A percentile compares a stretch with the other conserved stretches of the same genome.
Evolutionary conservation across 2,329 filamentous ascomycete genomes (phyloP).

Genomic region (Exophiala xenobiotica): DNA sequence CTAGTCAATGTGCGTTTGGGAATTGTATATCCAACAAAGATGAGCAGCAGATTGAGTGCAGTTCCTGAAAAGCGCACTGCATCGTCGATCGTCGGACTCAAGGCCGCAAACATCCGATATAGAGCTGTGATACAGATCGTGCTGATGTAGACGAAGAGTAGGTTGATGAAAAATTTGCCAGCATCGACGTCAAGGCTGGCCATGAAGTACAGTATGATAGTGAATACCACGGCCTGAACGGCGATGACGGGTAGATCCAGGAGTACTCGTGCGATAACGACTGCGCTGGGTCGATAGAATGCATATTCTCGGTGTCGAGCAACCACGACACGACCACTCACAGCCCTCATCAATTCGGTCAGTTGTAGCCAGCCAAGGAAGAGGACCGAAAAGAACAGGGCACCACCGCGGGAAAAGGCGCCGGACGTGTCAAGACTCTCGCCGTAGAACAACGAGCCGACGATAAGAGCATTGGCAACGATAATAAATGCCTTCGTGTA

Average conservation of each 20-base stretch:
- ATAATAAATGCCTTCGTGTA: constrained; percentile 80
- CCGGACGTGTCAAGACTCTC: constrained; percentile 59
- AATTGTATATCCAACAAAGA: constrained; percentile 69
- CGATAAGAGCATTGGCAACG: constrained; percentile 69
- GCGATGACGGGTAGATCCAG: constrained; percentile 63
- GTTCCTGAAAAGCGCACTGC: constrained; percentile 65
- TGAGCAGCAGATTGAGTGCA: constrained; percentile 60
- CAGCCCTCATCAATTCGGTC: constrained; percentile 74
- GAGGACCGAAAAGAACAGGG: constrained; percentile 65
- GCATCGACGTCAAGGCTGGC: constrained; percentile 57
- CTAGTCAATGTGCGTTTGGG: constrained; percentile 60
- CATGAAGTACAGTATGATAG: constrained; percentile 67
- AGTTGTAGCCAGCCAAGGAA: constrained; percentile 72
- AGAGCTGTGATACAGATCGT: constrained; percentile 63
- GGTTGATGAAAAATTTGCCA: constrained; percentile 66
- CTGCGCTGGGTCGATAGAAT: constrained; percentile 68
- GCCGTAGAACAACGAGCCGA: constrained; percentile 76
- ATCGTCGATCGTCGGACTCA: constrained; percentile 64
- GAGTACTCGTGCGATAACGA: constrained; percentile 60
- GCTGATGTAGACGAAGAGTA: constrained; percentile 63
- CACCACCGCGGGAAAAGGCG: constrained; percentile 63
- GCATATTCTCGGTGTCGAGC: constrained; percentile 67
- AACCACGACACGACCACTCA: constrained; percentile 68
- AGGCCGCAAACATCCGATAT: constrained; percentile 65
- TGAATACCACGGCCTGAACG: constrained; percentile 59